Base-by-base conservation (phyloP, 192 early-diverging fungal species). In the Funneliformis mosseae region DNA sequence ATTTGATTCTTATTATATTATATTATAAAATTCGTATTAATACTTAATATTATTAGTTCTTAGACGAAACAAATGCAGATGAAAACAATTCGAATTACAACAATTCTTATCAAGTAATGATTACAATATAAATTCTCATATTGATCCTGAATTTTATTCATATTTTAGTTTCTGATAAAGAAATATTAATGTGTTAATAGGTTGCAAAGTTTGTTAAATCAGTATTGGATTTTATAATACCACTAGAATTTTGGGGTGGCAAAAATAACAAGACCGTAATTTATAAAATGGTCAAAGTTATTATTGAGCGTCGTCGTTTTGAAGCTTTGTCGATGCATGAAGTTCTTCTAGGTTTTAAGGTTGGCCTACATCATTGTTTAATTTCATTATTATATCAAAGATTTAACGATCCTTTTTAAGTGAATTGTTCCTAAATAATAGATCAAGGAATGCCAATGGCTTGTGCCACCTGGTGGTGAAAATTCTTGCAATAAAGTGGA, bases 401-500 rank as follows among this genome's bases (percentile, higher is more conserved):
- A 5, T 66, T 14, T 64, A 64, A 8, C 16, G 9, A 64, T 33
- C 3, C 33, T 33, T n/a, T n/a, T n/a, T 33, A 33, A 33, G 33
- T 63, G 28, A 43, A 4, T 23, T 72, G 41, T 46, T 72, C 28
- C 14, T 45, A 21, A 14, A 23, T 33, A 42, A 5, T 33, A 74
- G 73, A 12, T 55, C 8, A 74, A 74, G 43, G n/a, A 74, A 28
- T 74, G 73, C 16, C 33, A 48, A 28, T 74, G 73, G 73, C 73
- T 74, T 74, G 43, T 50, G 4, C 21, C 25, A 18, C 43, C 27
- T 5, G 73, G 50, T 18, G 7, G 6, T 23, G 27, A 59, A 59
- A 59, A 74, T 3, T 28, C 67, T 18, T 28, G 67, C 55, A 74
- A 48, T 6, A 48, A 38, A 8, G 43, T 33, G 3, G 50, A 74